Evolutionary conservation across 768 basidiomycete genomes (phyloP).

Genomic region (Mycena sanguinolenta): DNA sequence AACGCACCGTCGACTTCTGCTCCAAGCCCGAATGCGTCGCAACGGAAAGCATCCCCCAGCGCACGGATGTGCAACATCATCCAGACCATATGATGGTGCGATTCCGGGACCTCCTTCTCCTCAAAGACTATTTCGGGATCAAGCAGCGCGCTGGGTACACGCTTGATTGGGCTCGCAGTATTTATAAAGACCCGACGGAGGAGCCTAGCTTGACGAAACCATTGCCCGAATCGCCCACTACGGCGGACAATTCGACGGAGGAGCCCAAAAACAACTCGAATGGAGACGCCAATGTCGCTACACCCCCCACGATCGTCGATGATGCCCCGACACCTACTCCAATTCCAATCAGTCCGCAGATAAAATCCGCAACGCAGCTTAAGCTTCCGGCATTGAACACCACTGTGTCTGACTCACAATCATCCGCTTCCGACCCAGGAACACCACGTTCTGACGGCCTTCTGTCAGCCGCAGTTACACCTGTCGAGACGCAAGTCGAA

Average conservation of each 20-base stretch:
- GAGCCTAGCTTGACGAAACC: background rate
- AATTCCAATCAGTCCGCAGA: background rate
- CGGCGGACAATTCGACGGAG: background rate
- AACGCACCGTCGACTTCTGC: slow-evolving; percentile 25
- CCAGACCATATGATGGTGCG: slow-evolving; percentile 20
- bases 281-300: background rate
- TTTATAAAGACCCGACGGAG: background rate
- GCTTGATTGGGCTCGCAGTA: background rate
- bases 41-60: background rate
- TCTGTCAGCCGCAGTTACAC: slow-evolving; percentile 5
- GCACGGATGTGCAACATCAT: slow-evolving; percentile 3
- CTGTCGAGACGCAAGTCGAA: background rate
- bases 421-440: background rate
- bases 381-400: slow-evolving; percentile 9
- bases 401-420: background rate
- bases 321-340: background rate
- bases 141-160: background rate
- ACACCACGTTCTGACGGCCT: background rate
- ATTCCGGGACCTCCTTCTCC: slow-evolving; percentile 18
- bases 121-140: slow-evolving; percentile 13
- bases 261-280: background rate
- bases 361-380: background rate
- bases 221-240: background rate
- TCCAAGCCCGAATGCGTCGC: slow-evolving; percentile 24
- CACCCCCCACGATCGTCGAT: background rate